A percentile compares a stretch with the other conserved stretches of the same genome.
Evolutionary conservation across 108 stramenopile genomes (phyloP).

Genomic region (Seminavis robusta): DNA sequence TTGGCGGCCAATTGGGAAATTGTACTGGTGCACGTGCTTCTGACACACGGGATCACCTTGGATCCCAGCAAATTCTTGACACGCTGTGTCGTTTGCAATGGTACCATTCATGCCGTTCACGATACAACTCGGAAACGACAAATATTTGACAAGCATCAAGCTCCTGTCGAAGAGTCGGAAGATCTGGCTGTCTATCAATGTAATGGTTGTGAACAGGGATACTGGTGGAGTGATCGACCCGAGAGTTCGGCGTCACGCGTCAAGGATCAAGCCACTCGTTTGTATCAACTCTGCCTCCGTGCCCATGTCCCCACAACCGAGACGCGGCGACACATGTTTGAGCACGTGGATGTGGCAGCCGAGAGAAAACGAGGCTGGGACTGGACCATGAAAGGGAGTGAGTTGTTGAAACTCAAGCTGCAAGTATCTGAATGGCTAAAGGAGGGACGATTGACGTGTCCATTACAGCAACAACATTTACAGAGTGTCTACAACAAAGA

Average conservation of each 20-base stretch:
- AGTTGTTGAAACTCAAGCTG: slow-evolving; percentile 10
- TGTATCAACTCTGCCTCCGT: slow-evolving; percentile 59
- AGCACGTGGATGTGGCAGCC: slow-evolving; percentile 49
- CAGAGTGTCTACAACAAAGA: slow-evolving; percentile 63
- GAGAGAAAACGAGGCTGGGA: slow-evolving; percentile 26
- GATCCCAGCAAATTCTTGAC: slow-evolving; percentile 63
- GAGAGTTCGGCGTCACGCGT: slow-evolving; percentile 76
- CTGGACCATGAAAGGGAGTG: neutral
- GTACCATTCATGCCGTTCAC: slow-evolving; percentile 55
- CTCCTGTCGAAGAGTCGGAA: slow-evolving; percentile 32
- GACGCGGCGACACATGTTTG: slow-evolving; percentile 49
- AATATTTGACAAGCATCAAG: slow-evolving; percentile 63
- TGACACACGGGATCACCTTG: slow-evolving; percentile 66
- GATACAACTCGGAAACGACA: slow-evolving; percentile 39
- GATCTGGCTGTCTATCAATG: slow-evolving; percentile 71
- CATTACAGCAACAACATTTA: slow-evolving; percentile 55
- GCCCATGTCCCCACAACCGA: slow-evolving; percentile 62
- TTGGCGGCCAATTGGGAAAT: slow-evolving; percentile 53
- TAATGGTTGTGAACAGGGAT: slow-evolving; percentile 67
- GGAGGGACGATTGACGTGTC: slow-evolving; percentile 48
- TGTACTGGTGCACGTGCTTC: slow-evolving; percentile 62
- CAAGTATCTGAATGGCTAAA: slow-evolving; percentile 75
- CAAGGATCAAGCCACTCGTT: slow-evolving; percentile 59
- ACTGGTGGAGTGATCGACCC: slow-evolving; percentile 85
- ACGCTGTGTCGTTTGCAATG: slow-evolving; percentile 86